A percentile compares a stretch with the other conserved stretches of the same genome.
phyloP scores from a whole-genome alignment of 305 asterid genomes.

The Plantago lanceolata region DNA sequence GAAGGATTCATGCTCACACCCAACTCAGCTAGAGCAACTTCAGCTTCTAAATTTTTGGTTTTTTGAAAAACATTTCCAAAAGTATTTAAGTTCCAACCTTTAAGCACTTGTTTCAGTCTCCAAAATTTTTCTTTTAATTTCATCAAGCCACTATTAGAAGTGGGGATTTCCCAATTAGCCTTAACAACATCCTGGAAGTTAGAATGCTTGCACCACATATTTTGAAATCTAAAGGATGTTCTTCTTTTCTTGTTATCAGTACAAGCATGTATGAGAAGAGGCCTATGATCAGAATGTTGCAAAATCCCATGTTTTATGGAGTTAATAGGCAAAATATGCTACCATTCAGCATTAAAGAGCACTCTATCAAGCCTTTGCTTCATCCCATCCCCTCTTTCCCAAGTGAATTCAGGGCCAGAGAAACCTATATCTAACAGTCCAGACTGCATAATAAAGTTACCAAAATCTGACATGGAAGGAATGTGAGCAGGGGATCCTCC shows the following conservation, averaged over 20 bases:
- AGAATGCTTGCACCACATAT: background rate
- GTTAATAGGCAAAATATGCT: background rate
- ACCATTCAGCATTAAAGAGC: background rate
- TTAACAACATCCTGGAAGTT: background rate
- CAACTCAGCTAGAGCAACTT: background rate
- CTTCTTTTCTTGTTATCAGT: background rate
- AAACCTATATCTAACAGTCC: background rate
- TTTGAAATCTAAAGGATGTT: background rate
- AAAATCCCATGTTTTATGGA: background rate
- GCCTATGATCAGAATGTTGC: background rate
- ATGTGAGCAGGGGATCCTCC: background rate
- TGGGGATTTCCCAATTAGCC: background rate
- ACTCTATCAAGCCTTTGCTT: background rate
- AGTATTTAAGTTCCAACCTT: background rate
- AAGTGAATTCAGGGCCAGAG: background rate
- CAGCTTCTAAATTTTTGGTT: background rate
- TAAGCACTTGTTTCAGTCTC: background rate
- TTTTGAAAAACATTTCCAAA: background rate
- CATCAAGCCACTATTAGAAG: background rate
- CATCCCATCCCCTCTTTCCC: background rate
- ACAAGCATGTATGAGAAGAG: background rate
- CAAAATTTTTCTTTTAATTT: background rate
- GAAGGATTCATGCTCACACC: background rate
- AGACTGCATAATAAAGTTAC: background rate
- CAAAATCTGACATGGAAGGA: background rate